A percentile compares a stretch with the other conserved stretches of the same genome.
Conservation (phyloP, 2,329 filamentous ascomycete genomes). For the Sclerotinia nivalis region DNA sequence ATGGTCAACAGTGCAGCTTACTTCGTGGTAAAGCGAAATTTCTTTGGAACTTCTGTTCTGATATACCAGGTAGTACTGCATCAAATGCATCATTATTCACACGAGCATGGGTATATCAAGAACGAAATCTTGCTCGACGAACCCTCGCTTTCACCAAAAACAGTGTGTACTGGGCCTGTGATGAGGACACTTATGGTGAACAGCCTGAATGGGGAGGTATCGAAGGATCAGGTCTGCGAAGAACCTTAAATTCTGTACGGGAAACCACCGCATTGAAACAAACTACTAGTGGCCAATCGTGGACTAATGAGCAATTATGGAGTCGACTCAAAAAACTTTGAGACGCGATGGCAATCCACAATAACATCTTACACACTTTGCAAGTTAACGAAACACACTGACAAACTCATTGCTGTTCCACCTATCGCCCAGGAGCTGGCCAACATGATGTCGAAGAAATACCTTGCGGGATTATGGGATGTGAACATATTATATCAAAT, state of each 20-base stretch:
- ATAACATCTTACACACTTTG: not conserved
- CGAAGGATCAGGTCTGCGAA: not conserved
- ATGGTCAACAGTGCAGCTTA: not conserved
- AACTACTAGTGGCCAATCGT: no score
- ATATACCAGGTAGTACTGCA: not conserved
- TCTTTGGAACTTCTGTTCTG: not conserved
- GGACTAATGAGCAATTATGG: not conserved
- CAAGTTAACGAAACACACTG: not conserved
- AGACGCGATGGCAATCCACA: not conserved
- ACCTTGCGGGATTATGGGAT: not conserved
- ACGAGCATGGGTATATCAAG: not conserved
- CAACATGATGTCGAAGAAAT: not conserved
- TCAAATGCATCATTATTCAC: not conserved
- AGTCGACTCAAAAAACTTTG: not conserved
- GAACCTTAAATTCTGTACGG: not conserved
- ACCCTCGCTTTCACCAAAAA: not conserved
- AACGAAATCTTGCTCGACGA: not conserved
- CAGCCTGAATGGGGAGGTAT: not conserved
- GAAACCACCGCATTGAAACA: not conserved
- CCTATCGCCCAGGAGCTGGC: not conserved
- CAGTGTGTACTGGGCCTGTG: slow-evolving; percentile 1
- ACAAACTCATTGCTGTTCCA: slow-evolving; percentile 2
- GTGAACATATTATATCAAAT: not conserved
- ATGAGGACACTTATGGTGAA: not conserved
- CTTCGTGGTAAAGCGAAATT: not conserved